Evolutionary conservation across 352 stramenopile genomes (phyloP).

Genomic region (Blastocystis sp.): DNA sequence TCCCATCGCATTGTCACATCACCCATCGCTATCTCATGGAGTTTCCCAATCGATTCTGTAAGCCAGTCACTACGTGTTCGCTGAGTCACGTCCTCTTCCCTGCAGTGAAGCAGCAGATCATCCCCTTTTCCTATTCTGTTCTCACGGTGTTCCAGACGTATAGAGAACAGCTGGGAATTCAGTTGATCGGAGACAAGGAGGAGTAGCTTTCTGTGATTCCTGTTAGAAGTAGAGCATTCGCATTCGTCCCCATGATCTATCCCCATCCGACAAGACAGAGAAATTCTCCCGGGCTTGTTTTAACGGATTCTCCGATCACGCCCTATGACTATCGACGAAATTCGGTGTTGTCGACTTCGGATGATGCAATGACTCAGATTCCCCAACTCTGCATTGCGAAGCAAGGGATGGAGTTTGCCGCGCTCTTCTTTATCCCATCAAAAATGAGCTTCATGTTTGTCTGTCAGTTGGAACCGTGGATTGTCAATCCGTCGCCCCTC

Average conservation of each 20-base stretch:
- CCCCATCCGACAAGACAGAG: not conserved
- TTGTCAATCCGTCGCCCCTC: not conserved
- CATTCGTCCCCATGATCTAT: not conserved
- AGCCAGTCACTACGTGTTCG: not conserved
- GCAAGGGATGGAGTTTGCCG: conserved; percentile 3
- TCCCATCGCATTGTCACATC: not conserved
- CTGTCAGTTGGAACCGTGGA: not conserved
- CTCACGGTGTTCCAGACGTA: not conserved
- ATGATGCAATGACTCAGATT: not conserved
- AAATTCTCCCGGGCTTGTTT: not conserved
- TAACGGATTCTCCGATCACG: not conserved
- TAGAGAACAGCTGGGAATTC: not conserved
- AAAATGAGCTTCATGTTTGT: not conserved
- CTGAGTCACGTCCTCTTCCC: not conserved
- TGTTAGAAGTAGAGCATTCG: not conserved
- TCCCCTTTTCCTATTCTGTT: not conserved
- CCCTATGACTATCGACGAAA: not conserved
- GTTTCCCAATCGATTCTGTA: not conserved
- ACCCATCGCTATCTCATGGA: not conserved
- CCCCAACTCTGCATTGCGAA: not conserved
- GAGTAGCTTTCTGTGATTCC: not conserved
- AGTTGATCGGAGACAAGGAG: not conserved
- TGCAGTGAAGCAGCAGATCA: not conserved
- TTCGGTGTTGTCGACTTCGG: not conserved
- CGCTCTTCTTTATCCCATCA: not conserved